These are phyloP conservation scores for Elsinoe batatas DNA, from an alignment of 2,329 filamentous ascomycete species.

Conservation along the genomic window DNA sequence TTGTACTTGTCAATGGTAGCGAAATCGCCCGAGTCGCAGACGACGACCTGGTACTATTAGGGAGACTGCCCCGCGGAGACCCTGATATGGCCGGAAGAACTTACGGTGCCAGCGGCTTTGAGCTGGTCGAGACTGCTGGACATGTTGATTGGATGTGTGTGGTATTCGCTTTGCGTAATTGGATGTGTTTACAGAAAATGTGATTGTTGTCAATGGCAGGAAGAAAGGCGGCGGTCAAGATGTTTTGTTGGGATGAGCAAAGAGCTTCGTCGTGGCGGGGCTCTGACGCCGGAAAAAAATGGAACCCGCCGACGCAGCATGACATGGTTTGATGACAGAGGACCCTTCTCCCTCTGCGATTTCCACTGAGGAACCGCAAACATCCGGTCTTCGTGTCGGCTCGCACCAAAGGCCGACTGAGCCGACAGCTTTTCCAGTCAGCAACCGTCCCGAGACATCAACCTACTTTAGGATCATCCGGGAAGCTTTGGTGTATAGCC, in stretches of 20 bases:
- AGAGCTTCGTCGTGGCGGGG: slow-evolving; percentile 11
- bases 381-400: background rate
- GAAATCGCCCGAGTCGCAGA: slow-evolving; percentile 84
- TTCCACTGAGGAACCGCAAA: background rate
- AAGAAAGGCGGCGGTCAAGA: slow-evolving; percentile 2
- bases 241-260: slow-evolving; percentile 12
- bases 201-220: background rate
- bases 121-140: slow-evolving; percentile 88
- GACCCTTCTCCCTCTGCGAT: background rate
- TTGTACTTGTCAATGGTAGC: slow-evolving; percentile 98
- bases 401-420: background rate
- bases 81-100: slow-evolving; percentile 34
- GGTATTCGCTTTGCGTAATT: background rate
- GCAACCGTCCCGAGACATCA: too few species aligned
- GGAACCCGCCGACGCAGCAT: background rate
- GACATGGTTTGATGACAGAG: background rate
- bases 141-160: slow-evolving; percentile 44
- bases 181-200: background rate
- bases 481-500: too few species aligned
- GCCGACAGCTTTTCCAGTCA: background rate
- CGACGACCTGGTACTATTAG: slow-evolving; percentile 58
- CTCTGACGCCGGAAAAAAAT: background rate
- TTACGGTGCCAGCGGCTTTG: slow-evolving; percentile 91
- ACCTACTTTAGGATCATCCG: too few species aligned
- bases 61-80: slow-evolving; percentile 9